Evolutionary conservation across 306 rosid genomes (phyloP).

Genomic region (Cicer yamashitae): DNA sequence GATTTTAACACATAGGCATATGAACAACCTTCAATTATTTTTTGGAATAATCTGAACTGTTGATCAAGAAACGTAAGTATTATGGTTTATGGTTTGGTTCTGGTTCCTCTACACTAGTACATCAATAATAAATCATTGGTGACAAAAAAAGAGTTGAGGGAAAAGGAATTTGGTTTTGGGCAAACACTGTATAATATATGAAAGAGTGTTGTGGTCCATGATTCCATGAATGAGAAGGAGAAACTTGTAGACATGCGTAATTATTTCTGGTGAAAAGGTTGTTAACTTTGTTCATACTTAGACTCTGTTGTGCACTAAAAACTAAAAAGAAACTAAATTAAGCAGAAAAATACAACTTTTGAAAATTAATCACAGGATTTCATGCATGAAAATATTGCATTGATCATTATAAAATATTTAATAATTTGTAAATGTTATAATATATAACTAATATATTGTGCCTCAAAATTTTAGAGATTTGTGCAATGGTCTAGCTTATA

Average conservation of each 20-base stretch:
- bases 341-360: too few species aligned
- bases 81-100: neutral
- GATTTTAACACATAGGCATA: too few species aligned
- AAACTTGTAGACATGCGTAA: neutral
- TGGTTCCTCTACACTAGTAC: neutral
- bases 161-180: conserved; percentile 22
- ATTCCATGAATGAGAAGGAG: conserved; percentile 18
- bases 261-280: conserved; percentile 8
- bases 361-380: too few species aligned
- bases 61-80: conserved; percentile 6
- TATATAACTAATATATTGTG: too few species aligned
- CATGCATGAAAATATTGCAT: too few species aligned
- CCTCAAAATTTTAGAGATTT: too few species aligned
- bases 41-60: conserved; percentile 33
- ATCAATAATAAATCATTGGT: neutral
- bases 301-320: neutral
- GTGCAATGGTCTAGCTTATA: too few species aligned
- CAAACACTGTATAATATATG: conserved; percentile 36
- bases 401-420: too few species aligned
- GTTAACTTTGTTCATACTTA: neutral
- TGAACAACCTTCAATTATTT: too few species aligned
- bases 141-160: conserved; percentile 36
- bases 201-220: conserved; percentile 33
- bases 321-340: too few species aligned
- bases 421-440: too few species aligned